Evolutionary conservation across 2,329 filamentous ascomycete genomes (phyloP), one percentile per base, ranked within the genome.

Genomic region (Dothideomycetes sp.): DNA sequence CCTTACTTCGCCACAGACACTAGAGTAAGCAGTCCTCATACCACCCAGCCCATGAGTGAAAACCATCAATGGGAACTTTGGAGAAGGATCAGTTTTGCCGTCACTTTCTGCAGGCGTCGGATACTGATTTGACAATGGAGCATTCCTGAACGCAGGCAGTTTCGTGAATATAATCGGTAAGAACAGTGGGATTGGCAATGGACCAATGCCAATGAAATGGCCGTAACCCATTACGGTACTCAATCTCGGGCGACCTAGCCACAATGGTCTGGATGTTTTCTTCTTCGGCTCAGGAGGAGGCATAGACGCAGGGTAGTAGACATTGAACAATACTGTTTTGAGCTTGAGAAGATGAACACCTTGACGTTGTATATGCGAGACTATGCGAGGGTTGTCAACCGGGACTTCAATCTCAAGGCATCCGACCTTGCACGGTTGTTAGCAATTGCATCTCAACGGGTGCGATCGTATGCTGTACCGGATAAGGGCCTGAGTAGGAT

Each of bases 1-100:
- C n/a, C 36, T 5, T 28, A 47, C 45, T 30, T 82, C 76, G 7
- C 77, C 75, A 48, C 77, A 82, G 2, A 82, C 63, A 12, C 70
- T 69, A 13, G 73, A 78, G 51, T 79, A 80, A 47, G 70, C 72
- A 2, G 76, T 80, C 33, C 76, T 62, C 2, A 74, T 79, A 0
- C 76, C 78, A 4, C 78, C 76, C 5, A 82, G 58, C 0, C 78
- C 78, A 55, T 82, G 78, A 50, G 73, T 79, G 56, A 83, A 82
- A 16, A 82, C 64, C 23, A 82, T 64, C 16, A 81, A 60, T 1
- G 78, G 77, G 45, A 81, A 82, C 4, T 47, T 64, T 0, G 74
- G 72, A 44, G 51, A 57, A 20, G 58, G 56, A 25, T 60, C 51
- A 17, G 64, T 62, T 15, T 56, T 54, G n/a, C 62, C 52, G 27